A percentile compares a stretch with the other conserved stretches of the same genome.
Conservation (phyloP, 129 eudicot genomes). For the carrot (Daucus carota) region DNA sequence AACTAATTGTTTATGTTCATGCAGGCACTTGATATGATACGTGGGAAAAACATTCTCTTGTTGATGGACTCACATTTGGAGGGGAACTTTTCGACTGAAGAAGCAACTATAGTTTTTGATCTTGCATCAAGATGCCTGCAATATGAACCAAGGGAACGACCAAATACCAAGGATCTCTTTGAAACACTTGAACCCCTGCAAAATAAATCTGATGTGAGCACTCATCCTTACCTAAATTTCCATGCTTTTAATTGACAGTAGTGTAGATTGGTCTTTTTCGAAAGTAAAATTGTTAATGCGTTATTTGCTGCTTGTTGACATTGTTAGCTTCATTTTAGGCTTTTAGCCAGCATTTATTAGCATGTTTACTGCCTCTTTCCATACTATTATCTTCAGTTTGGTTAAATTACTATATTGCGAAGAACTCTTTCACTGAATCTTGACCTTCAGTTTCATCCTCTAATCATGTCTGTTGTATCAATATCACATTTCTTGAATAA, state of each 20-base stretch:
- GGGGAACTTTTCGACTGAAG: slow-evolving; percentile 86
- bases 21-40: slow-evolving; percentile 92
- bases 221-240: background rate
- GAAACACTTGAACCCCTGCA: slow-evolving; percentile 67
- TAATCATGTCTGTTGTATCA: background rate
- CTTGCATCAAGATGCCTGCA: slow-evolving; percentile 87
- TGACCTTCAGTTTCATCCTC: background rate
- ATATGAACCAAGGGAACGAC: slow-evolving; percentile 90
- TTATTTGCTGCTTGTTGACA: background rate
- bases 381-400: background rate
- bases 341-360: background rate
- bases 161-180: slow-evolving; percentile 71
- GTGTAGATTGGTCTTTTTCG: background rate
- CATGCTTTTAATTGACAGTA: background rate
- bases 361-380: background rate
- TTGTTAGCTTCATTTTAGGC: background rate
- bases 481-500: background rate
- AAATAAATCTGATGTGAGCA: slow-evolving; percentile 60
- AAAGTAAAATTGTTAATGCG: background rate
- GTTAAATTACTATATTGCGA: background rate
- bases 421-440: background rate
- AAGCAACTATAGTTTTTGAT: slow-evolving; percentile 75
- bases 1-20: slow-evolving; percentile 7
- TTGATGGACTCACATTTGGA: slow-evolving; percentile 94
- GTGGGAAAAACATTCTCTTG: slow-evolving; percentile 74